Evolutionary conservation across 2,329 filamentous ascomycete species (phyloP).

Genomic region (Botryotinia narcissicola): DNA sequence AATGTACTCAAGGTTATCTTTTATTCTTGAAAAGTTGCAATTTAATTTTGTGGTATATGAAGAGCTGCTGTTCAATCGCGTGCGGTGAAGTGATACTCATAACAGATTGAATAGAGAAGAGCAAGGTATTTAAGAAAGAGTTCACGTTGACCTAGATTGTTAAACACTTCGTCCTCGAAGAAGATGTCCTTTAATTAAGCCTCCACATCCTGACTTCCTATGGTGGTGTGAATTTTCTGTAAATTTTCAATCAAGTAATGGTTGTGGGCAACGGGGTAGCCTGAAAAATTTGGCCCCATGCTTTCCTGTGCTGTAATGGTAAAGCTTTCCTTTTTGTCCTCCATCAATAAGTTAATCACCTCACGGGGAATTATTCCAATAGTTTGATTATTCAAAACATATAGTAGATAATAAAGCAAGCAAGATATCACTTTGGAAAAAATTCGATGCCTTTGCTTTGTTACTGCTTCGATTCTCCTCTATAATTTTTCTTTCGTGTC

Average conservation of each 20-base stretch:
- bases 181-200: not conserved
- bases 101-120: too few relatives aligned
- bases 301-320: not conserved
- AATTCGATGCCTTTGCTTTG: not conserved
- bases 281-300: not conserved
- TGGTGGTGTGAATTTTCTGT: not conserved
- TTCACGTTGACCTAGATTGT: not conserved
- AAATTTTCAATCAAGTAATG: not conserved
- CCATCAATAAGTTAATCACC: not conserved
- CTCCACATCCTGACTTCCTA: not conserved
- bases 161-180: not conserved
- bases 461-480: not conserved
- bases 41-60: not conserved
- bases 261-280: too few relatives aligned
- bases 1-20: not conserved
- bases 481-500: not conserved
- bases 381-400: not conserved
- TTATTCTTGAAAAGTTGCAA: not conserved
- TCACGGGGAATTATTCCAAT: not conserved
- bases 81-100: rapidly evolving
- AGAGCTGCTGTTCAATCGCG: not conserved
- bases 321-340: not conserved
- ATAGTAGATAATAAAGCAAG: not conserved
- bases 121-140: not conserved
- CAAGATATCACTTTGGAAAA: not conserved